Base-by-base conservation (phyloP, 352 stramenopile species). In the Hyaloperonospora arabidopsidis region DNA sequence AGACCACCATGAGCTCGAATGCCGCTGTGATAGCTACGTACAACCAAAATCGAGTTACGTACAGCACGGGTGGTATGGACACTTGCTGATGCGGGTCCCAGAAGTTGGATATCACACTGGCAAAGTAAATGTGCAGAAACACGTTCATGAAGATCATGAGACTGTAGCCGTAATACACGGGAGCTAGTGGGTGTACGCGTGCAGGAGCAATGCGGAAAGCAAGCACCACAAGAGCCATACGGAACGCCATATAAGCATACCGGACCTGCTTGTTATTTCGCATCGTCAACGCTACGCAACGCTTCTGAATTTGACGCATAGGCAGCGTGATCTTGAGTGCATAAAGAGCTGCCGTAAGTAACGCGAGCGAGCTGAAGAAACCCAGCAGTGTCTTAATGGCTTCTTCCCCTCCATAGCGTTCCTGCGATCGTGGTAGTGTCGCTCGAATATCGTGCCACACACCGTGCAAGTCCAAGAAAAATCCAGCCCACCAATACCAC, bases 401-500 rank as follows among this genome's bases (percentile, higher is more conserved):
- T 52, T 89, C 78, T 48, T 91, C 75, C 17, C 72, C 61, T 35
- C 68, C 83, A 51, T 89, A 93, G 8, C 57, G 57, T 57, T 93
- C 83, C 51, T 90, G 78, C 15, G 65, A 73, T 2, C 70, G 65
- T 22, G 79, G 83, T 15, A 93, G 38, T 22, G 78, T 88, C 49
- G 68, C 79, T 46, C 83, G 83, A 52, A 93, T 89, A 51, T 93
- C 80, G 63, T 93, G 83, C 83, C 83, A 93, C 38, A 91, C 74
- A 3, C 64, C 70, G 61, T 93, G 79, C 19, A 93, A 68, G 60
- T 93, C 78, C 70, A 90, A 72, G 51, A 86, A 74, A 58, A 89
- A 93, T 1, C 68, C 70, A 5, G 83, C 83, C 83, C 79, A 93
- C 83, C 83, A 93, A 54, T 93, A 90, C 83, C 80, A 93, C 18